Percentiles rank a stretch among this genome's conserved stretches.
These are phyloP conservation scores for Xylaria grammica DNA, from an alignment of 495 filamentous ascomycete species.

Conservation along the genomic window DNA sequence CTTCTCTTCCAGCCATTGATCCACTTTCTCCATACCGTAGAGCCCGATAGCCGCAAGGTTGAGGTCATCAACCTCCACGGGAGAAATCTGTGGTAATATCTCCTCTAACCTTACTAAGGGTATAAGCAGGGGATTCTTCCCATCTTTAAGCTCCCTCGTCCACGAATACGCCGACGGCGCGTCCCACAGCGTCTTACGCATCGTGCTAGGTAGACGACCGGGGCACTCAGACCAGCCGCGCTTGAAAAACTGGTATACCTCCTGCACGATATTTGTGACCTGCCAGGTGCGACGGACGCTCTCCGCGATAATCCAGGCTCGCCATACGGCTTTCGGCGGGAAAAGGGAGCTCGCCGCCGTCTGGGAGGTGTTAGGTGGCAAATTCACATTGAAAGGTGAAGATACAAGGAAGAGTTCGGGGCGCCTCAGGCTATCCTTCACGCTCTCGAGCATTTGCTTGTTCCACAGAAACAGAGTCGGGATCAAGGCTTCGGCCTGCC, in stretches of 20 bases:
- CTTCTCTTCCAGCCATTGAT: conserved; percentile 13
- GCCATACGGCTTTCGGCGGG: conserved; percentile 35
- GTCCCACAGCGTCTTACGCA: conserved; percentile 42
- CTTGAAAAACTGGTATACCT: conserved; percentile 39
- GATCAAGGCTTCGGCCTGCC: conserved; percentile 52
- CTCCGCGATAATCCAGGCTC: conserved; percentile 45
- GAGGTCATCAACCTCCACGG: conserved; percentile 14
- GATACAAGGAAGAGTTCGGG: conserved; percentile 27
- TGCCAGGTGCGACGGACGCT: conserved; percentile 41
- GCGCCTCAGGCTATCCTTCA: conserved; percentile 29
- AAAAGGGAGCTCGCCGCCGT: neutral
- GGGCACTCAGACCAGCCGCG: conserved; percentile 39
- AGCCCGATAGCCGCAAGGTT: conserved; percentile 5
- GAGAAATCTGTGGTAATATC: neutral
- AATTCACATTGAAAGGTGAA: neutral
- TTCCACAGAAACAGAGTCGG: conserved; percentile 50
- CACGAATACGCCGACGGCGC: conserved; percentile 37
- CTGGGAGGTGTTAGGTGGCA: neutral
- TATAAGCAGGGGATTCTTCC: conserved; percentile 8
- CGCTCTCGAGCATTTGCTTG: conserved; percentile 40
- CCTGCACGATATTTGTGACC: conserved; percentile 28
- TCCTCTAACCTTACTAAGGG: neutral
- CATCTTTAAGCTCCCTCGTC: conserved; percentile 15
- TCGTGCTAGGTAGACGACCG: conserved; percentile 37
- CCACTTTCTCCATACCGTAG: conserved; percentile 14